These are phyloP conservation scores for Alternaria arborescens DNA, from an alignment of 2,329 filamentous ascomycete species.

Conservation along the genomic window DNA sequence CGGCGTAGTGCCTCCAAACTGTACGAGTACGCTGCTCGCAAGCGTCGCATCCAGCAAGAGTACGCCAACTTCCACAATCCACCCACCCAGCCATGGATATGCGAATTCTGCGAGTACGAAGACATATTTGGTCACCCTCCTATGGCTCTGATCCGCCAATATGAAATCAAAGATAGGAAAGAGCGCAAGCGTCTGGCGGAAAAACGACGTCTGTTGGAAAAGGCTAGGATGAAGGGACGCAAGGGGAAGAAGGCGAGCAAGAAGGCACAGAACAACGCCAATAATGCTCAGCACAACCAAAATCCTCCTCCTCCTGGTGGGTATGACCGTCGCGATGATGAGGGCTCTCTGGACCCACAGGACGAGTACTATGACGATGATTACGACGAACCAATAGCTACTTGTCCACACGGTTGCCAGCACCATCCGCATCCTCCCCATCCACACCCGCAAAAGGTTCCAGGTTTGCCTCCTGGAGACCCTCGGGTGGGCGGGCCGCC, in stretches of 20 bases:
- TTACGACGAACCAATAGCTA: conserved; percentile 41
- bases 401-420: conserved; percentile 46
- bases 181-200: conserved; percentile 86
- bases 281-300: conserved; percentile 42
- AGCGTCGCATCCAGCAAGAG: conserved; percentile 79
- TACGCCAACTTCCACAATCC: conserved; percentile 79
- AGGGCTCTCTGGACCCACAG: conserved; percentile 42
- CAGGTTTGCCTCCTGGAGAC: conserved; percentile 36
- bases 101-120: conserved; percentile 98
- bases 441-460: conserved; percentile 31
- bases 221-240: conserved; percentile 90
- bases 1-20: conserved; percentile 72
- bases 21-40: conserved; percentile 76
- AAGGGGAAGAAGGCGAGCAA: conserved; percentile 88
- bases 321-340: conserved; percentile 45
- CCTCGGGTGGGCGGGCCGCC: conserved; percentile 32
- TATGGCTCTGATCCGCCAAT: conserved; percentile 83
- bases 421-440: conserved; percentile 41
- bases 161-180: conserved; percentile 92
- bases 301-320: conserved; percentile 38
- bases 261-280: conserved; percentile 53
- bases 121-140: conserved; percentile 91
- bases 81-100: conserved; percentile 90
- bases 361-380: conserved; percentile 51
- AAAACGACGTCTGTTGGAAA: conserved; percentile 83